These are phyloP conservation scores for Colletotrichum caudatum DNA, from an alignment of 2,329 filamentous ascomycete species.

Conservation along the genomic window DNA sequence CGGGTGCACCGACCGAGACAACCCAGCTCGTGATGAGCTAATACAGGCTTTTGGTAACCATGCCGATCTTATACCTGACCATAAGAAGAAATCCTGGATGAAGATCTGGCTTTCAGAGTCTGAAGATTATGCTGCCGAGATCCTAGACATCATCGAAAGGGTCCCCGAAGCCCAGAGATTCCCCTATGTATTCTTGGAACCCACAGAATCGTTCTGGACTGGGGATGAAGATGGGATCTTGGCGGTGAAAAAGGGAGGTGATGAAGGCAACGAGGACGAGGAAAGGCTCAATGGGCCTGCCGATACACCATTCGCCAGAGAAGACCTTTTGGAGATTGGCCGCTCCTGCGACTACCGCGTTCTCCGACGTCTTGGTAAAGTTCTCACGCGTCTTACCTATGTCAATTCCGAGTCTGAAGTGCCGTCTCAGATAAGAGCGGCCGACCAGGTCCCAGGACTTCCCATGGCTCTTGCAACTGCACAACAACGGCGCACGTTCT, in stretches of 20 bases:
- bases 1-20: conserved; percentile 59
- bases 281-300: conserved; percentile 45
- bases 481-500: conserved; percentile 56
- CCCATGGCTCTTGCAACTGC: conserved; percentile 56
- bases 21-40: conserved; percentile 55
- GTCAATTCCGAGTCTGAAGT: conserved; percentile 55
- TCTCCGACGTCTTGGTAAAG: conserved; percentile 59
- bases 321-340: conserved; percentile 64
- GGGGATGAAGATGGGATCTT: neutral
- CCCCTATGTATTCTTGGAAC: conserved; percentile 63
- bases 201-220: conserved; percentile 55
- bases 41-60: conserved; percentile 56
- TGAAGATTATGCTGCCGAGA: conserved; percentile 61
- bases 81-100: conserved; percentile 53
- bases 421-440: conserved; percentile 56
- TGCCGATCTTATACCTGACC: conserved; percentile 52
- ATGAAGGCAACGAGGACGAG: conserved; percentile 43
- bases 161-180: conserved; percentile 55
- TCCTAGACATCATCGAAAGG: conserved; percentile 52
- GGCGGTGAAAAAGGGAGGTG: neutral
- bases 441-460: conserved; percentile 54
- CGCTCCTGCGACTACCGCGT: conserved; percentile 63
- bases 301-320: conserved; percentile 55
- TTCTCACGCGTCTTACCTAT: conserved; percentile 61
- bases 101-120: conserved; percentile 63